Conservation (phyloP, 352 stramenopile species). For the Globisporangium camurandrum region DNA sequence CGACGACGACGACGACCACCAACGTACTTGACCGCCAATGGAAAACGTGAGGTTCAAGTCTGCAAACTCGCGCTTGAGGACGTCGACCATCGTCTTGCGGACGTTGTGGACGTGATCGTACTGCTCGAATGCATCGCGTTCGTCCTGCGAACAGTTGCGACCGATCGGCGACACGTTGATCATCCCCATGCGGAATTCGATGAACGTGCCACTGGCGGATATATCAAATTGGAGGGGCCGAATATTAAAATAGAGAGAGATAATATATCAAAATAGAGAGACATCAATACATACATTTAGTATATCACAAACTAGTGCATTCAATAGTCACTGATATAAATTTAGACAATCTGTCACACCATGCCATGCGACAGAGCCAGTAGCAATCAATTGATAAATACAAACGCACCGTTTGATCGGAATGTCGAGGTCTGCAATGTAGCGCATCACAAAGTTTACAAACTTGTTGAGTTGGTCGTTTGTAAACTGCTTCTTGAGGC, state of each 20-base stretch:
- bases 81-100: constrained; percentile 94
- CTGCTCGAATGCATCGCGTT: constrained; percentile 97
- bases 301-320: no score
- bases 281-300: no score
- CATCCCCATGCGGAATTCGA: constrained; percentile 99
- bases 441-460: constrained; percentile 96
- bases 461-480: constrained; percentile 98
- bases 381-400: no score
- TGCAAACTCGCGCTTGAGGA: constrained; percentile 91
- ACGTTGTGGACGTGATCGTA: constrained; percentile 94
- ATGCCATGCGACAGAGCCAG: no score
- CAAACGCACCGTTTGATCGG: constrained; percentile 91
- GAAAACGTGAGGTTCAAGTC: constrained; percentile 96
- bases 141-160: constrained; percentile 96
- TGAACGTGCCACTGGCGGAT: constrained; percentile 94
- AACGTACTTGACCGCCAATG: constrained; percentile 90
- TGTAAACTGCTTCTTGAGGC: constrained; percentile 90
- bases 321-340: no score
- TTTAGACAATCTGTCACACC: no score
- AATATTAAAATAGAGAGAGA: no score
- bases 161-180: constrained; percentile 99
- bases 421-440: constrained; percentile 92
- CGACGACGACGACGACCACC: no score
- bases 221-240: no score
- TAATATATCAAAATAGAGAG: no score